Base-by-base conservation (phyloP, 768 basidiomycete species). In the Lentinula raphanica region DNA sequence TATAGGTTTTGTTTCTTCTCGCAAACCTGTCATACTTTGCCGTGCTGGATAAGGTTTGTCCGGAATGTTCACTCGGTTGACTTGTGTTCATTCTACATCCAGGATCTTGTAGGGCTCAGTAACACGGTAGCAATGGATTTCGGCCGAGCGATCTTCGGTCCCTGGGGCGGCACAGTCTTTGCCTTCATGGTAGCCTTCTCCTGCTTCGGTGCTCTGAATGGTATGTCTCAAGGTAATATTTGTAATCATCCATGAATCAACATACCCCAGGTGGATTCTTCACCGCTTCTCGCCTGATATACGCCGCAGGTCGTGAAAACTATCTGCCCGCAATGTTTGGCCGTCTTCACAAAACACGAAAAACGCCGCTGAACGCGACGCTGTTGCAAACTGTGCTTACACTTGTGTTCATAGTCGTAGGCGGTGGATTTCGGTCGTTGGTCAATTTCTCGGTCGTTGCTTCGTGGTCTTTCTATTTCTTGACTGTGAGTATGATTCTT, bases 191-290 rank as follows among this genome's bases (percentile, higher is more conserved):
- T 99, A 13, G 92, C 94, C 1, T 80, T 98, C 58, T 97, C 94
- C 2, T 97, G 94, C 69, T 93, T 99, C 63, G 96, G 96, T 17
- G 94, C 97, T 1, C 72, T 99, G 54, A 96, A 97, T 68, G 90
- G 94, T 84, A 64, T 62, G 67, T 66, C 31, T 35, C 15, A 25
- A n/a, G 56, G 28, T 23, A 29, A 5, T 58, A 9, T 45, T 44
- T 58, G 40, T 32, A 56, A 54, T 59, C 58, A 61, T 35, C 31
- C n/a, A n/a, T n/a, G n/a, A 29, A 51, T 36, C 63, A 53, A 59
- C 39, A 23, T 60, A 56, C 49, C 54, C 5, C 60, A 90, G 87
- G 85, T 8, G 79, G 83, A 0, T 85, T 86, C 58, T 88, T 86
- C 66, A 90, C 92, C 25, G 79, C 85, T 45, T 82, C 92, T n/a